Base-by-base conservation (phyloP, 352 stramenopile species). In the Globisporangium recalcitrans region DNA sequence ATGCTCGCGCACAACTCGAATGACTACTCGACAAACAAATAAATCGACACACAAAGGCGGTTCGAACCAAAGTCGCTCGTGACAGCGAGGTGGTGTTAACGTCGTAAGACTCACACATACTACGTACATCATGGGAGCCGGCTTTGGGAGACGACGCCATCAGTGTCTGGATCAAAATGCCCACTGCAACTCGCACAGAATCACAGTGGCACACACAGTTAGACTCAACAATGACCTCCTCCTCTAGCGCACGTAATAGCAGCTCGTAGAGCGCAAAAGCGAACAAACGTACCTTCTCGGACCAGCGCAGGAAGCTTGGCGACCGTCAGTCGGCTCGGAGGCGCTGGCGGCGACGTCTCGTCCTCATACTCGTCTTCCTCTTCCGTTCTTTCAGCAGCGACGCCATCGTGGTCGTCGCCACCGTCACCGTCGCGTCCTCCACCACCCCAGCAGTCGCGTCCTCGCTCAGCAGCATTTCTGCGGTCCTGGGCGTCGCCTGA, bases 1-100 rank as follows among this genome's bases (percentile, higher is more conserved):
- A 87, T 40, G 21, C 66, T 65, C 16, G 77, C 70, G 52, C 74
- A 82, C 9, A 77, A 38, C 27, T 69, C 65, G 11, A 76, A 27
- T 6, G 74, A 52, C 76, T 85, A n/a, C 22, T 5, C 11, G 8
- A 55, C 13, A 58, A 16, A 44, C 13, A 13, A 10, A 16, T 21
- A 52, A 7, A 27, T 10, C 32, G 13, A 47, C 21, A 14, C 8
- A 19, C 32, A 44, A n/a, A n/a, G n/a, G n/a, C n/a, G n/a, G n/a
- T n/a, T n/a, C n/a, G n/a, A n/a, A n/a, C n/a, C n/a, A n/a, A n/a
- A n/a, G n/a, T n/a, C n/a, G n/a, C n/a, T n/a, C n/a, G n/a, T n/a
- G n/a, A n/a, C n/a, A n/a, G n/a, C n/a, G n/a, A n/a, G n/a, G n/a
- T n/a, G n/a, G n/a, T n/a, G n/a, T n/a, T n/a, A n/a, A n/a, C n/a